Evolutionary conservation across 2,329 filamentous ascomycete genomes (phyloP), one percentile per base, ranked within the genome.

Genomic region (Aspergillus sp.): DNA sequence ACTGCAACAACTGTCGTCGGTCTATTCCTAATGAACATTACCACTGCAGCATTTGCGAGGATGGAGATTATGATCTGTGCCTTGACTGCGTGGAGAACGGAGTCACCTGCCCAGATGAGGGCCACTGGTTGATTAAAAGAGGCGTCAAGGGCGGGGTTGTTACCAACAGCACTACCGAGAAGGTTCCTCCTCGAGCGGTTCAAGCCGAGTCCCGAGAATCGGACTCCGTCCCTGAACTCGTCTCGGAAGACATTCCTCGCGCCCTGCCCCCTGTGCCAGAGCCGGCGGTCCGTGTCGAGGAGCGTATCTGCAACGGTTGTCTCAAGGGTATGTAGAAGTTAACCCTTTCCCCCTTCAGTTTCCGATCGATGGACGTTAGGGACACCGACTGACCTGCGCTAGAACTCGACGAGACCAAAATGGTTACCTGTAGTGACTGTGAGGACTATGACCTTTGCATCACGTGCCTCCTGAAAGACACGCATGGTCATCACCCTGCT

Each of bases 51-150:
- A 91, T 90, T 59, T 99, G 95, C 73, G 92, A 98, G 65, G 86
- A 90, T 58, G 95, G 94, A 46, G 95, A 99, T 75, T 99, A 93
- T 70, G 95, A 99, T 72, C 85, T 99, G 31, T 99, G 96, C 82
- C 84, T 87, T 64, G 76, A 81, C 6, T 99, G 95, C 70, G 86
- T 97, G 52, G 84, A 87, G 53, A 80, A 82, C 47, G 93, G 93
- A 63, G 82, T 90, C 59, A 85, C 90, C 46, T 99, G 96, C 80
- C 85, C 87, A 63, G 88, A 88, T 58, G 84, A 88, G 31, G 85
- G 87, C 63, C 95, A 99, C 79, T 97, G 92, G 93, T 82, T 99
- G 77, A 94, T 98, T 75, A 97, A 96, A 85, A 89, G 95, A 59
- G 87, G 86, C 63, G 86, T 96, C 63, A 83, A 88, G 69, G 84